These are phyloP conservation scores for Zanthoxylum bungeanum DNA, from an alignment of 345 rosid genomes.

Conservation along the genomic window DNA sequence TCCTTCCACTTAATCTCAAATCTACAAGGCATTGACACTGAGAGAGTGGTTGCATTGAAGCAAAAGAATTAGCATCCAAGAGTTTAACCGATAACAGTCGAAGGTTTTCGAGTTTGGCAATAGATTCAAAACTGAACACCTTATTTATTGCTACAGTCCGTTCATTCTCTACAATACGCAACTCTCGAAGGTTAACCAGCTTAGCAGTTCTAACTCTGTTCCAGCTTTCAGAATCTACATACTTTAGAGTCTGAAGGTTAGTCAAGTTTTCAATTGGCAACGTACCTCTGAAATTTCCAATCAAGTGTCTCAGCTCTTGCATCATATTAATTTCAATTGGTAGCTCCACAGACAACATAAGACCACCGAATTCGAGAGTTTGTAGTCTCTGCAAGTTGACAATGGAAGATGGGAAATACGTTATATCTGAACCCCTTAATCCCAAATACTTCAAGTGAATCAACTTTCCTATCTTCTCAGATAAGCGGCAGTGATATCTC, in stretches of 20 bases:
- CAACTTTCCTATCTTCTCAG: not conserved
- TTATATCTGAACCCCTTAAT: not conserved
- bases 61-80: not conserved
- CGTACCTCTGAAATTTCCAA: not conserved
- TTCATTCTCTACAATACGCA: not conserved
- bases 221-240: not conserved
- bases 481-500: not conserved
- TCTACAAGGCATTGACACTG: not conserved
- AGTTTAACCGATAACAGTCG: not conserved
- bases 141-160: too few relatives aligned
- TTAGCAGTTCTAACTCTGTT: not conserved
- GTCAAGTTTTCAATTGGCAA: not conserved
- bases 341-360: not conserved
- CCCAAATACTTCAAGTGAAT: slow-evolving; percentile 7
- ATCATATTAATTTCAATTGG: not conserved
- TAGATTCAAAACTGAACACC: not conserved
- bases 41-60: not conserved
- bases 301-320: not conserved
- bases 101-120: slow-evolving; percentile 1
- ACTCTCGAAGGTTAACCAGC: slow-evolving; percentile 1
- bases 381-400: not conserved
- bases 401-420: not conserved
- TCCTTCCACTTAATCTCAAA: not conserved
- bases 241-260: slow-evolving; percentile 7
- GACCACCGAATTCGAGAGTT: not conserved